These are phyloP conservation scores for Hymenochaete sp. DNA, from an alignment of 1,284 basidiomycete genomes.

Conservation along the genomic window DNA sequence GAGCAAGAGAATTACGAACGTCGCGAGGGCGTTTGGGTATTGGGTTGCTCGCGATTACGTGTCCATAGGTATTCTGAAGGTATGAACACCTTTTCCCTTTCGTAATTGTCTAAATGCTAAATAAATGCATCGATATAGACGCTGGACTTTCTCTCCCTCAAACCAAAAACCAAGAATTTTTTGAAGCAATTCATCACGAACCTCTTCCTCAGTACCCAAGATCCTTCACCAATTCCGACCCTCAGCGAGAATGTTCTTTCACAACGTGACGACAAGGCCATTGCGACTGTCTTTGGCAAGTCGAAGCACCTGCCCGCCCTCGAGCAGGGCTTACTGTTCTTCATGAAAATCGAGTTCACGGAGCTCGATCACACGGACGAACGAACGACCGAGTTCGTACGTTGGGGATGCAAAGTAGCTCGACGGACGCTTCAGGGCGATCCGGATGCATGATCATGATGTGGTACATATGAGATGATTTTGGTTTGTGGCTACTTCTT, in stretches of 20 bases:
- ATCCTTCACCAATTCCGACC: conserved; percentile 34
- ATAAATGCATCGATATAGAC: conserved; percentile 41
- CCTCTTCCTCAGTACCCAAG: conserved; percentile 46
- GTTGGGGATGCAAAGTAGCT: conserved; percentile 58
- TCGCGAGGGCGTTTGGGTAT: conserved; percentile 78
- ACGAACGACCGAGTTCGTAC: conserved; percentile 39
- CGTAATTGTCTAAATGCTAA: neutral
- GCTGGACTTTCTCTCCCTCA: conserved; percentile 72
- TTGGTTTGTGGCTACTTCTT: neutral
- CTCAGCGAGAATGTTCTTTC: conserved; percentile 45
- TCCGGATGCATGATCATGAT: neutral
- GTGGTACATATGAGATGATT: neutral
- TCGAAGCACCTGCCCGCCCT: conserved; percentile 51
- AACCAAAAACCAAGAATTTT: conserved; percentile 55
- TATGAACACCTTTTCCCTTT: conserved; percentile 26
- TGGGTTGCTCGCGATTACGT: conserved; percentile 71
- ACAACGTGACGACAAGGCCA: conserved; percentile 43
- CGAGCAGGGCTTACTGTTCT: conserved; percentile 62
- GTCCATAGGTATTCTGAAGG: conserved; percentile 76
- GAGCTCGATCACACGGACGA: conserved; percentile 32
- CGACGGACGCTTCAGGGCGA: conserved; percentile 42
- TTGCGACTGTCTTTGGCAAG: conserved; percentile 72
- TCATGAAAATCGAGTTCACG: conserved; percentile 44
- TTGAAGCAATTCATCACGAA: conserved; percentile 60
- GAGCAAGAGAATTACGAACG: conserved; percentile 46